Evolutionary conservation across 1,284 basidiomycete genomes (phyloP).

Genomic region (Chalciporus sp.): DNA sequence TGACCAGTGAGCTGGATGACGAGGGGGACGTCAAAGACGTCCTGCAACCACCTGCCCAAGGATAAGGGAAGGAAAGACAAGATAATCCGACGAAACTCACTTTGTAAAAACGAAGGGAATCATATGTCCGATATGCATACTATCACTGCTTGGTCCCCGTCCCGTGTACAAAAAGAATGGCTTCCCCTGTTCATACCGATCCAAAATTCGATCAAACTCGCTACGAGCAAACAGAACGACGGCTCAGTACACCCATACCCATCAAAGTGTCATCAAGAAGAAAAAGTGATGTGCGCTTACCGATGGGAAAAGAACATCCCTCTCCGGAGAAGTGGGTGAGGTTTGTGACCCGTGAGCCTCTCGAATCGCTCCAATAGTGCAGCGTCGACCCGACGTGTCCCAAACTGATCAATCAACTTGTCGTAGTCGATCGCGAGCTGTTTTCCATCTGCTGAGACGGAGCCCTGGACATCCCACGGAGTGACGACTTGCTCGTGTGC

Average conservation of each 20-base stretch:
- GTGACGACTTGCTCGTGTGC: constrained; percentile 85
- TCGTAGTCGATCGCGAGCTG: constrained; percentile 95
- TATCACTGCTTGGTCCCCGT: constrained; percentile 93
- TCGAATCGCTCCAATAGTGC: constrained; percentile 90
- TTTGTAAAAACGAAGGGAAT: constrained; percentile 98
- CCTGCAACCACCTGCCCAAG: constrained; percentile 84
- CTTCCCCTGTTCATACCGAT: constrained; percentile 95
- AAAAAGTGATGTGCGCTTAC: constrained; percentile 44
- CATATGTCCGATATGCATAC: constrained; percentile 98
- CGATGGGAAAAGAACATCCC: constrained; percentile 99
- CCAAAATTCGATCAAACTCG: constrained; percentile 92
- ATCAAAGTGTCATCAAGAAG: not conserved
- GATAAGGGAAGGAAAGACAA: constrained; percentile 5
- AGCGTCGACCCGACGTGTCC: constrained; percentile 81
- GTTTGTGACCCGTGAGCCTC: constrained; percentile 84
- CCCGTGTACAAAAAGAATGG: constrained; percentile 99
- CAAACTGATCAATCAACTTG: constrained; percentile 94
- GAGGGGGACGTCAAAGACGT: constrained; percentile 92
- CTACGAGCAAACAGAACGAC: constrained; percentile 42
- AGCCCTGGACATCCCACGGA: constrained; percentile 98
- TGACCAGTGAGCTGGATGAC: constrained; percentile 93
- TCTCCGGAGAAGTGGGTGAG: constrained; percentile 90
- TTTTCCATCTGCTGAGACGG: constrained; percentile 86
- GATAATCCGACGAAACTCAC: constrained; percentile 45
- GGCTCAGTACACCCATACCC: constrained; percentile 1